Conservation (phyloP, 140 eudicot species). For the Senecio squalidus region DNA sequence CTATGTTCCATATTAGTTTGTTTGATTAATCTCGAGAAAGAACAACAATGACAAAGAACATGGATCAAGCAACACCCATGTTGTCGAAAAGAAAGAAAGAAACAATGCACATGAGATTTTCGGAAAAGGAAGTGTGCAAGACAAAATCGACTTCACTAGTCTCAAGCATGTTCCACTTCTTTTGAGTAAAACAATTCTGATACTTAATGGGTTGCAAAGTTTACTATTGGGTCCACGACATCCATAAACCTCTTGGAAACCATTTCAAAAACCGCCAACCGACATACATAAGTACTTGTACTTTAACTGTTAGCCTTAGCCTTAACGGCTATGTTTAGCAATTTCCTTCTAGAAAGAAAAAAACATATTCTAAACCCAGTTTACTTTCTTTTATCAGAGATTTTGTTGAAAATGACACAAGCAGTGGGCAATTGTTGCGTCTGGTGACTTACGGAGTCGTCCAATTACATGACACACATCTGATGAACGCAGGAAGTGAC, state of each 20-base stretch:
- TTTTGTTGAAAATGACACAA: slow-evolving; percentile 54
- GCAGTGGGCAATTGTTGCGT: slow-evolving; percentile 76
- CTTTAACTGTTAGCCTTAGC: no score
- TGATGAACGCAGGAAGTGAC: slow-evolving; percentile 75
- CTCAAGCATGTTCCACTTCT: neutral
- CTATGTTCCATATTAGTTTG: neutral
- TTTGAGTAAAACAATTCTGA: neutral
- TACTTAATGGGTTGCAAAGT: neutral
- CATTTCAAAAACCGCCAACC: no score
- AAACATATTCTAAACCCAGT: no score
- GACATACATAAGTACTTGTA: no score
- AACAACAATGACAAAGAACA: neutral
- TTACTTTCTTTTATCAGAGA: no score
- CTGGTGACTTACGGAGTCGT: slow-evolving; percentile 77
- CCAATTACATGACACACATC: slow-evolving; percentile 63
- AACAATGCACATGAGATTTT: neutral
- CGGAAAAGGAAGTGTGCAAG: neutral
- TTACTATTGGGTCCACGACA: neutral
- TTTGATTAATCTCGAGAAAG: neutral
- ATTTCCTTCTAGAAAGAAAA: no score
- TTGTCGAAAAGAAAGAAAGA: neutral
- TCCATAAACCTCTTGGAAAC: neutral
- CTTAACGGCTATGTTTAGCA: no score
- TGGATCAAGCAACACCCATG: neutral
- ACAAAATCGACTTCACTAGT: neutral